phyloP scores from a whole-genome alignment of 805 yeast species.

The Metschnikowia bowlesiae region DNA sequence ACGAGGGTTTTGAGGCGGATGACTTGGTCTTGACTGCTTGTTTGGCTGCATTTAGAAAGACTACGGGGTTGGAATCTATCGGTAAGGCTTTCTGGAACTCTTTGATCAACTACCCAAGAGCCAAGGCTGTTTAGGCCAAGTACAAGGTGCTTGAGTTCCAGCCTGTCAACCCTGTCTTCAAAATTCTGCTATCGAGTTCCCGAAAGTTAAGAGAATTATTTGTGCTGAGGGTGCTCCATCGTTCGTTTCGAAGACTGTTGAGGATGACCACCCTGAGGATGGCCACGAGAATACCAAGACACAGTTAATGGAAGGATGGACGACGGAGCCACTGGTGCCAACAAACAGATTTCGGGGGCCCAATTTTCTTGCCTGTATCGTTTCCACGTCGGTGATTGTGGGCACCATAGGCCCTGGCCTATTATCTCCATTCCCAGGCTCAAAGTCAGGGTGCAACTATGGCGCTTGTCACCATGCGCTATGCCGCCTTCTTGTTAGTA shows the following conservation, averaged over 20 bases:
- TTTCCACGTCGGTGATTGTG: slow-evolving; percentile 21
- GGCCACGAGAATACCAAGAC: slow-evolving; percentile 91
- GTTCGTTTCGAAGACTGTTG: slow-evolving; percentile 93
- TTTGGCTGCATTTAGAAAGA: slow-evolving; percentile 96
- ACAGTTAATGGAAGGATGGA: slow-evolving; percentile 71
- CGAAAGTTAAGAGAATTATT: slow-evolving; percentile 89
- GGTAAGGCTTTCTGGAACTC: slow-evolving; percentile 96
- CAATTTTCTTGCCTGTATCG: slow-evolving; percentile 9
- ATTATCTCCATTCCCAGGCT: slow-evolving; percentile 17
- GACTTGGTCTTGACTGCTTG: slow-evolving; percentile 96
- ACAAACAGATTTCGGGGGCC: too few relatives aligned
- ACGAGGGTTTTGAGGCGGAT: slow-evolving; percentile 94
- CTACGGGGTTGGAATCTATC: slow-evolving; percentile 96
- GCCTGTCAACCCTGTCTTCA: slow-evolving; percentile 96
- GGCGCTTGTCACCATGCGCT: slow-evolving; percentile 17
- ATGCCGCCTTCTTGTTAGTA: slow-evolving; percentile 19
- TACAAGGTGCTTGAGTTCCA: slow-evolving; percentile 94
- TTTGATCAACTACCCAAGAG: slow-evolving; percentile 82
- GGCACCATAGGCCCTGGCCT: slow-evolving; percentile 24
- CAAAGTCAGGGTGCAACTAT: slow-evolving; percentile 18
- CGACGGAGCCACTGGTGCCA: too few relatives aligned
- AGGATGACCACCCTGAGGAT: slow-evolving; percentile 95
- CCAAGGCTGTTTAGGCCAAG: slow-evolving; percentile 86
- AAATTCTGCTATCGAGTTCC: slow-evolving; percentile 89
- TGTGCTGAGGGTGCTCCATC: slow-evolving; percentile 99